Base-by-base conservation (phyloP, 176 grass and related monocot species). In the Secale cereale region DNA sequence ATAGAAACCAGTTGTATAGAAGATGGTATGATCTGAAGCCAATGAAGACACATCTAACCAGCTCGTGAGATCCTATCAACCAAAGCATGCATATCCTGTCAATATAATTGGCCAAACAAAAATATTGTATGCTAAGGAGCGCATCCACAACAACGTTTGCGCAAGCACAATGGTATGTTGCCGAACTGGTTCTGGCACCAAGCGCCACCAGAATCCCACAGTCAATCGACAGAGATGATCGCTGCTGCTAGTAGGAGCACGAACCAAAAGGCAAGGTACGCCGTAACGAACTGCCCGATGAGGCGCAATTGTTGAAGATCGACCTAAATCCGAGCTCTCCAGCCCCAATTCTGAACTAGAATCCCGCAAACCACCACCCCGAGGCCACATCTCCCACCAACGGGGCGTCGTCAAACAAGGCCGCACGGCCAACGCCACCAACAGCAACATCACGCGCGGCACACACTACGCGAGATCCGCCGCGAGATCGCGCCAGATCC, bases 401-500 rank as follows among this genome's bases (percentile, higher is more conserved):
- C 67, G 29, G 60, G n/a, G 57, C 59, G 50, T 10, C 75, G 19
- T 25, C 79, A 61, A 32, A 68, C 28, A 16, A 69, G 57, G 29
- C 15, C 60, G 70, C 72, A 13, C 8, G 63, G 28, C 31, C 31
- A 14, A 25, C 46, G 46, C 85, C 25, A 26, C 61, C 52, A 32
- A 62, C 37, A 76, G 26, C 50, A 43, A 20, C 19, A 80, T 16
- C 35, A 13, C 81, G 37, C 35, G 40, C 12, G 7, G 19, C 22
- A 13, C 72, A 77, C 29, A 22, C 73, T 26, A 67, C 23, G 14
- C 3, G 71, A 67, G 87, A 90, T 64, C 66, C 30, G 13, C 19
- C 13, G 83, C 32, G 78, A 77, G 79, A 90, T 86, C 73, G 74
- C 46, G 75, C 27, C 81, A 87, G 89, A 90, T 90, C 89, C 80